A percentile compares a stretch with the other conserved stretches of the same genome.
Conservation (phyloP, 495 filamentous ascomycete species). For the Annulohypoxylon maeteangense region DNA sequence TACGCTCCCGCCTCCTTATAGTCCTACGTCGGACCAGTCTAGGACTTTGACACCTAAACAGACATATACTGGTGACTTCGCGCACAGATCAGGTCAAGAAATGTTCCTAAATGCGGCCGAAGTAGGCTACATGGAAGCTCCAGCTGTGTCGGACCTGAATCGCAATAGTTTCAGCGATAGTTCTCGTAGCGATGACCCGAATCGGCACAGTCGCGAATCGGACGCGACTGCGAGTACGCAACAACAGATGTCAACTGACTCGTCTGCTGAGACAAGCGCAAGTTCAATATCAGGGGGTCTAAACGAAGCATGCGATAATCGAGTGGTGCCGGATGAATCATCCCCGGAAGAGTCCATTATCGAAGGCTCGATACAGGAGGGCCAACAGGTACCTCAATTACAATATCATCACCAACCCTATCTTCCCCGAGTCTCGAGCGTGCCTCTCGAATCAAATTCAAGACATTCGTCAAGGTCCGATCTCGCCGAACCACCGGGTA, state of each 20-base stretch:
- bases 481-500: slow-evolving; percentile 50
- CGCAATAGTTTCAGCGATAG: slow-evolving; percentile 48
- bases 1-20: slow-evolving; percentile 47
- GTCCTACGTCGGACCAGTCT: slow-evolving; percentile 31
- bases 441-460: slow-evolving; percentile 50
- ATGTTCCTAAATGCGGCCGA: slow-evolving; percentile 27
- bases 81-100: slow-evolving; percentile 50
- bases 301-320: slow-evolving; percentile 55
- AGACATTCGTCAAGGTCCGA: slow-evolving; percentile 60
- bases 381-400: slow-evolving; percentile 60
- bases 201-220: slow-evolving; percentile 61
- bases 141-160: slow-evolving; percentile 44
- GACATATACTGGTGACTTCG: slow-evolving; percentile 37
- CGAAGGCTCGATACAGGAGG: slow-evolving; percentile 48
- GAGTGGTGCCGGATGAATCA: slow-evolving; percentile 50
- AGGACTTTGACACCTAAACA: slow-evolving; percentile 37
- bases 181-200: slow-evolving; percentile 47
- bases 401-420: slow-evolving; percentile 66
- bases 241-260: slow-evolving; percentile 56
- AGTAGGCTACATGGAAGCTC: slow-evolving; percentile 26
- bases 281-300: slow-evolving; percentile 60
- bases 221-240: slow-evolving; percentile 59
- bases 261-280: slow-evolving; percentile 60
- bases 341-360: slow-evolving; percentile 57
- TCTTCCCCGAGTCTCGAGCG: slow-evolving; percentile 54